Evolutionary conservation across 371 early-diverging fungal species (phyloP).

Genomic region (Rhizopus sp.): DNA sequence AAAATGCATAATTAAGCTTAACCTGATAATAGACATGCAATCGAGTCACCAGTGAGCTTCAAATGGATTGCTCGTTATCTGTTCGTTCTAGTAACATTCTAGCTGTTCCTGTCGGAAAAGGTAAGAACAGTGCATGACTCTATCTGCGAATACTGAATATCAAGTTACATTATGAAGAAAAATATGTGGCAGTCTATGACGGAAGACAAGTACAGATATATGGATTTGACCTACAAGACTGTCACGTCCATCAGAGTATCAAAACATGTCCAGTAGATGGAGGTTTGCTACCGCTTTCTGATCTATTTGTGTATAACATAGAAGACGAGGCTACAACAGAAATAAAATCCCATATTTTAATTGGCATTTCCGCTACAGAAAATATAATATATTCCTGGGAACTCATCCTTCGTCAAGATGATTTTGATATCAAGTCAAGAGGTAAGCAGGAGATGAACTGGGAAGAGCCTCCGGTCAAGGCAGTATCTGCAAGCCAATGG

Average conservation of each 20-base stretch:
- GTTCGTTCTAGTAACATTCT: constrained; percentile 20
- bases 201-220: constrained; percentile 33
- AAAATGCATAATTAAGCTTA: neutral
- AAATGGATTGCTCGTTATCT: constrained; percentile 30
- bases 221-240: constrained; percentile 29
- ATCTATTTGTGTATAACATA: constrained; percentile 35
- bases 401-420: neutral
- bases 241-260: constrained; percentile 31
- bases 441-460: constrained; percentile 16
- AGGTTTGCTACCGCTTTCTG: constrained; percentile 12
- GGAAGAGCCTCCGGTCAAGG: constrained; percentile 7
- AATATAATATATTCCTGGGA: constrained; percentile 32
- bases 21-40: constrained; percentile 23
- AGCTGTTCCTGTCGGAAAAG: constrained; percentile 36
- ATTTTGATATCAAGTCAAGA: constrained; percentile 11
- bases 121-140: constrained; percentile 10
- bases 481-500: constrained; percentile 20
- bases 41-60: constrained; percentile 35
- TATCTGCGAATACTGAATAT: neutral
- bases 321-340: constrained; percentile 12
- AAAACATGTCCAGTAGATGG: constrained; percentile 2
- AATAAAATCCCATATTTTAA: constrained; percentile 17
- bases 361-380: constrained; percentile 25
- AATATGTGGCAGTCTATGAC: constrained; percentile 40
- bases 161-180: constrained; percentile 22